Base-by-base conservation (phyloP, 2,329 filamentous ascomycete species). In the Pseudogymnoascus pannorum region DNA sequence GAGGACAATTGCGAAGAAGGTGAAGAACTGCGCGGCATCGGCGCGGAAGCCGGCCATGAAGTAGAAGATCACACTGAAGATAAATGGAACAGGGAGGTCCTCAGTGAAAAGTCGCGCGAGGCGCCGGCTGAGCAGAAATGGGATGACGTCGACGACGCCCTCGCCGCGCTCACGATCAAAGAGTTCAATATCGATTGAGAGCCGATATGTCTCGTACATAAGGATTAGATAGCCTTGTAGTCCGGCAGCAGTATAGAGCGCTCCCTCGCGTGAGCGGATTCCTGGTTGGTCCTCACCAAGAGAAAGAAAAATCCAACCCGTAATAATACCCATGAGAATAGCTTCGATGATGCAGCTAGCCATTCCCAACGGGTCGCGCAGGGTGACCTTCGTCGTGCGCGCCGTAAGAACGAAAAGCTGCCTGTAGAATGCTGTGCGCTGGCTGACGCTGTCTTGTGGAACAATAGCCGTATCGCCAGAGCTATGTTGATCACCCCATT, bases 161-260 rank as follows among this genome's bases (percentile, higher is more conserved):
- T 92, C 89, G 31, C 84, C 85, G 31, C 84, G 81, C 69, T 92
- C 89, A 60, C 89, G 84, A 68, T 93, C 89, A 68, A 91, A 93
- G 0, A 88, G 79, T 24, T 84, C 83, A 12, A 92, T 89, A 64
- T 92, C 89, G 58, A 88, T 81, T 0, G 87, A 89, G 62, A 92
- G 75, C 4, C 89, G 84, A 67, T 90, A 92, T 0, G 84, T 86
- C 72, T 92, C 89, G 64, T 89, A 92, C 11, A 91, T 77, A 9
- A 92, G 77, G 58, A 91, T 86, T 2, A 92, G 78, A 68, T 92
- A 92, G 1, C 88, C 88, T 68, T 92, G 89, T 5, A 92, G 77
- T 4, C 83, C 87, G 5, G 87, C 80, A 0, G 87, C 84, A 1
- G 83, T 89, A 67, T 92, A 92, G 0, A 92, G 73, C 5, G 86